Base-by-base conservation (phyloP, 2,329 filamentous ascomycete genomes). In the Aspergillus fischeri region DNA sequence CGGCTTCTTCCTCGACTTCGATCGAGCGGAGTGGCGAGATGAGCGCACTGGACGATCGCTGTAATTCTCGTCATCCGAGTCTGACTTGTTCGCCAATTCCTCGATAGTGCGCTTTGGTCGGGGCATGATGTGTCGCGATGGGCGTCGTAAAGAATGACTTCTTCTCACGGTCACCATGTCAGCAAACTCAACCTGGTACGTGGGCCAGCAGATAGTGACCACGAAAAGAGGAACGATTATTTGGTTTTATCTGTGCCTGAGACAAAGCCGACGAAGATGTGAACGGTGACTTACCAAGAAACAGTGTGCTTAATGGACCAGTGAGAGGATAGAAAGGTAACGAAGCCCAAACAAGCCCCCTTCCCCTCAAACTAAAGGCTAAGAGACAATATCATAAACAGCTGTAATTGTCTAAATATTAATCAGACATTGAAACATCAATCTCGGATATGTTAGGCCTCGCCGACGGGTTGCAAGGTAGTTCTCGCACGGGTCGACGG, bases 51-150 rank as follows among this genome's bases (percentile, higher is more conserved):
- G 62, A 41, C 74, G 74, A 52, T 77, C 74, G 53, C 64, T 71
- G 65, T 78, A 80, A 60, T 80, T 77, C 45, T 74, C 73, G 50
- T 80, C 77, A 27, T 76, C 68, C 6, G 76, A 76, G 59, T 78
- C 76, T 8, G 77, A 78, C 55, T 74, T 74, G 57, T 71, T 72
- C 52, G 65, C 75, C 49, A 77, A 63, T 60, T 78, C 77, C 64
- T 77, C 76, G 48, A 77, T 62, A 35, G 73, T 69, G 54, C 76
- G 74, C 65, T 78, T 78, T 44, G 65, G 54, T 55, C 66, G 68
- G 57, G 69, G 64, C 74, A 75, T 75, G 56, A 42, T 65, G 66
- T 49, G 52, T 59, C 17, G 57, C 53, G 8, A 49, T 51, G 49
- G 27, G 51, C 51, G 42, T 24, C 20, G 28, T 49, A 51, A 49